Evolutionary conservation across 2,329 filamentous ascomycete species (phyloP), one percentile per base, ranked within the genome.

Genomic region (Colletotrichum incanum): DNA sequence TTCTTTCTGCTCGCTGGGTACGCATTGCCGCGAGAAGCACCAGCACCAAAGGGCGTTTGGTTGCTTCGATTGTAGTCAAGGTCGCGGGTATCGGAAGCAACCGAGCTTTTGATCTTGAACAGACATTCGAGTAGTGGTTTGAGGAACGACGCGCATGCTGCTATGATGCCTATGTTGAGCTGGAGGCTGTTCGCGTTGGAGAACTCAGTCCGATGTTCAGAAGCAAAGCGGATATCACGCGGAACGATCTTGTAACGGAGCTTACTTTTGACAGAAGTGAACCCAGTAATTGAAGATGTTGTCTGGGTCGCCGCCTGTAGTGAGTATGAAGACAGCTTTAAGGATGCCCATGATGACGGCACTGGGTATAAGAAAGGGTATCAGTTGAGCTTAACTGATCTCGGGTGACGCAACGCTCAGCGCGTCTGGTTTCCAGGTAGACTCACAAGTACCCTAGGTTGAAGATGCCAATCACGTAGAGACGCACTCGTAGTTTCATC

Each of bases 281-380:
- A 81, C 71, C 58, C 75, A 73, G 34, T 78, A 73, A 65, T 76
- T 67, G 34, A 79, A 83, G 28, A 80, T 83, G 58, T 76, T 77
- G 62, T 84, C 79, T 2, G 37, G 47, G 4, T 61, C 64, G 69
- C 28, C 78, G 67, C 12, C 75, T 74, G 23, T 78, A 73, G 56
- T 79, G 80, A 82, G 79, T 50, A 82, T 80, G 67, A 79, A 78
- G 18, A 80, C 73, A 12, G 79, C 79, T 74, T 84, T 86, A 39
- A 83, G 75, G 28, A 83, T 78, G n/a, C 83, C 83, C 65, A 84
- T 79, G 3, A 76, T 79, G 41, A 84, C 81, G 6, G 83, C 82
- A 20, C 82, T 83, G 50, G 20, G 70, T 76, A 0, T 28, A 37
- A 9, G 14, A 11, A 39, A 11, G 7, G 12, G 18, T 12, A 41